Conservation (phyloP, 2,329 filamentous ascomycete species). For the Macrophomina tecta region DNA sequence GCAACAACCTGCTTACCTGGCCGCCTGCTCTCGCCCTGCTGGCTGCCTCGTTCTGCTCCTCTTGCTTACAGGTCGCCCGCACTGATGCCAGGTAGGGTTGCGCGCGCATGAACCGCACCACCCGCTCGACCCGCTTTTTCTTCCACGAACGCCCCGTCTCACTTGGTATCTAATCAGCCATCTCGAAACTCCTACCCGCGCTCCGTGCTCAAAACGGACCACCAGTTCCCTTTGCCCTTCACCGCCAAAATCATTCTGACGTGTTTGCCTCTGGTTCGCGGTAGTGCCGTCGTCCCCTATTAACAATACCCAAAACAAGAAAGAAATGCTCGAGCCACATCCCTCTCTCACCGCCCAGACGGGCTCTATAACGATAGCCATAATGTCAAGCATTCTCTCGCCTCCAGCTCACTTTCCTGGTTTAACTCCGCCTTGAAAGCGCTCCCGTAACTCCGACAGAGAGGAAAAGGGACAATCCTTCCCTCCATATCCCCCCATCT, state of each 20-base stretch:
- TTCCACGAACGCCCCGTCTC: neutral
- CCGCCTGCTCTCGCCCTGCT: neutral
- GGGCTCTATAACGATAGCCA: neutral
- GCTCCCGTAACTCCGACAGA: neutral
- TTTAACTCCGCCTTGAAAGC: neutral
- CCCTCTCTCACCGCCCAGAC: neutral
- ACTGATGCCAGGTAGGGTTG: neutral
- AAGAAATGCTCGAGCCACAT: neutral
- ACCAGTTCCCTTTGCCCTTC: neutral
- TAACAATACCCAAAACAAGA: neutral
- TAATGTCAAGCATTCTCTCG: neutral
- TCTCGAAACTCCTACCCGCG: neutral
- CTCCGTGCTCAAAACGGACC: neutral
- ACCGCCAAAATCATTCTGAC: neutral
- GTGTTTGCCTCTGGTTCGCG: neutral
- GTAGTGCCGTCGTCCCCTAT: neutral
- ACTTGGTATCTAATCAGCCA: neutral
- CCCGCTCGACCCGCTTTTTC: too few relatives aligned
- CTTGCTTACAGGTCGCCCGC: neutral
- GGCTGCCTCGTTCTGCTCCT: neutral
- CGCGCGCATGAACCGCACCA: neutral
- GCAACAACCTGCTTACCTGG: neutral
- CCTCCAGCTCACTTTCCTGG: neutral
- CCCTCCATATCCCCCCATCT: too few relatives aligned
- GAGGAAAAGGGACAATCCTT: neutral